Evolutionary conservation across 805 yeast genomes (phyloP).

Genomic region (Wickerhamiella sergipiensis): DNA sequence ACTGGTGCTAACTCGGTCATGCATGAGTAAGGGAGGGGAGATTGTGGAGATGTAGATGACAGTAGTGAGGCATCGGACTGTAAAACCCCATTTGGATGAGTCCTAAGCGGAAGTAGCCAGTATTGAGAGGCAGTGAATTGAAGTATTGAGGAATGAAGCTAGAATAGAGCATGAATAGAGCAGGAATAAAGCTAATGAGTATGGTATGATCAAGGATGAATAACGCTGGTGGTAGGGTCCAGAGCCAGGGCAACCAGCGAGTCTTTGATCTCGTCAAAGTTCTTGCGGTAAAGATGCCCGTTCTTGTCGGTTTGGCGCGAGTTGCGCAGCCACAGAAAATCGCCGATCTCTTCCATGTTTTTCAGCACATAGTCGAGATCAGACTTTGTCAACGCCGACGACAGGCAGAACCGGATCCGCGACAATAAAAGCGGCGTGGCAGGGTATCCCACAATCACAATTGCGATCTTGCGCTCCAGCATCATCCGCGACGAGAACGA

Average conservation of each 20-base stretch:
- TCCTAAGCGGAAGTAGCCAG: too few relatives aligned
- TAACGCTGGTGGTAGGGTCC: slow-evolving; percentile 8
- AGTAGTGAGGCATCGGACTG: too few relatives aligned
- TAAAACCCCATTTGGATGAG: too few relatives aligned
- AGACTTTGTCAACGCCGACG: slow-evolving; percentile 82
- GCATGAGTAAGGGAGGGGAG: neutral
- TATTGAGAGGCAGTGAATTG: too few relatives aligned
- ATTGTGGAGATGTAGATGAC: too few relatives aligned
- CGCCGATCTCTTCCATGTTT: slow-evolving; percentile 15
- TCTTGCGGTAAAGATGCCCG: slow-evolving; percentile 14
- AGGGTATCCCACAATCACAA: slow-evolving; percentile 94
- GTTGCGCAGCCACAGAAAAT: slow-evolving; percentile 10
- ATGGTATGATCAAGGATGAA: neutral
- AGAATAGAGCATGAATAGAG: too few relatives aligned
- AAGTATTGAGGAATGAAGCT: too few relatives aligned
- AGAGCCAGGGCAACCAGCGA: slow-evolving; percentile 21
- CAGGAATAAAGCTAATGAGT: too few relatives aligned
- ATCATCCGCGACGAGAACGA: slow-evolving; percentile 79
- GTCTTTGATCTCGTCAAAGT: slow-evolving; percentile 19
- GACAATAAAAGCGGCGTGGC: slow-evolving; percentile 88
- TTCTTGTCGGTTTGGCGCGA: slow-evolving; percentile 8
- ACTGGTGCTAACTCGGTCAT: neutral
- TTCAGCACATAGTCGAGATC: slow-evolving; percentile 51
- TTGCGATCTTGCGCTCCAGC: slow-evolving; percentile 70
- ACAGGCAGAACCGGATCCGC: slow-evolving; percentile 85